phyloP scores from a whole-genome alignment of 768 basidiomycete species.

The Naematelia aurantialba region DNA sequence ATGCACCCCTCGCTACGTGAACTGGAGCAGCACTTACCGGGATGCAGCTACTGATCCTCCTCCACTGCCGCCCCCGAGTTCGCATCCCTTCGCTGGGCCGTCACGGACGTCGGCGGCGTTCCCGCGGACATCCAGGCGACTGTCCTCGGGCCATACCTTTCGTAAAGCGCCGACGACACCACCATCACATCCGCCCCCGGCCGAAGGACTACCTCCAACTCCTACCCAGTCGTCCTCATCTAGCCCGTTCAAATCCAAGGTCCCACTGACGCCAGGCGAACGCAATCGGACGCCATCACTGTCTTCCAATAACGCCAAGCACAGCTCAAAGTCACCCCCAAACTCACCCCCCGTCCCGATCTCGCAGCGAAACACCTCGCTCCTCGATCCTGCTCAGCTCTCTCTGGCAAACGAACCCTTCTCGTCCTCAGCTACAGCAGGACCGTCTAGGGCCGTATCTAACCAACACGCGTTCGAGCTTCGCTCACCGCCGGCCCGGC shows the following conservation, averaged over 20 bases:
- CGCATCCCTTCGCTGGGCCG: neutral
- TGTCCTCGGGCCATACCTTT: neutral
- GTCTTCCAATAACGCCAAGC: neutral
- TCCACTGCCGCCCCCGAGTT: neutral
- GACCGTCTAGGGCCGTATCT: neutral
- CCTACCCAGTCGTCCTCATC: neutral
- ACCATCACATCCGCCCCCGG: neutral
- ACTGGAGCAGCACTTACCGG: neutral
- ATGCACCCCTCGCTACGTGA: neutral
- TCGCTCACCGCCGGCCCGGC: neutral
- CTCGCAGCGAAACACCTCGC: neutral
- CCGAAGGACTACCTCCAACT: conserved; percentile 3
- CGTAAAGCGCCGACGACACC: neutral
- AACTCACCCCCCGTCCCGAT: neutral
- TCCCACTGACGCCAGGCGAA: neutral
- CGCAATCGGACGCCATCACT: neutral
- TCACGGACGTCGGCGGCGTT: neutral
- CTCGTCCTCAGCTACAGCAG: neutral
- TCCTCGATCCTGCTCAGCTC: neutral
- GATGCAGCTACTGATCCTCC: neutral
- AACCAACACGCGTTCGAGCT: neutral
- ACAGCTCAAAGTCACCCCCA: neutral
- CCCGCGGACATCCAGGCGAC: neutral
- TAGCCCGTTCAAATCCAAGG: conserved; percentile 8
- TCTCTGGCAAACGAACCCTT: neutral